Conservation (phyloP, 495 filamentous ascomycete species). For the Hyaloscypha bicolor region DNA sequence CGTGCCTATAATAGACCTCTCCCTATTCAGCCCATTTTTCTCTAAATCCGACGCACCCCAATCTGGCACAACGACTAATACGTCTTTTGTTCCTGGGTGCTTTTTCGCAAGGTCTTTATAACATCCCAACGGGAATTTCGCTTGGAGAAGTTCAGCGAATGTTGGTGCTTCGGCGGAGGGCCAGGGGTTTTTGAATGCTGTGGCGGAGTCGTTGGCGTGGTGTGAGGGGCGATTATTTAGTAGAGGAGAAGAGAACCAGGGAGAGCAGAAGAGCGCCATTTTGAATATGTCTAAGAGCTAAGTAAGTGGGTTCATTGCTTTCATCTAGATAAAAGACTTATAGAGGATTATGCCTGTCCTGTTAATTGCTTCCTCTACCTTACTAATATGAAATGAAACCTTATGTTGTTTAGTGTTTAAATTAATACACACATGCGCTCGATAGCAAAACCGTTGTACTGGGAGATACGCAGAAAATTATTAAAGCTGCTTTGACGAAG, state of each 20-base stretch:
- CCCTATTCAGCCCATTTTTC: background rate
- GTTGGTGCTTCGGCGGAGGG: conserved; percentile 45
- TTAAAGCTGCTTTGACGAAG: too few species aligned
- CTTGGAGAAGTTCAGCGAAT: conserved; percentile 29
- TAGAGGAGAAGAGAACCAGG: background rate
- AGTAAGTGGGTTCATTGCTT: background rate
- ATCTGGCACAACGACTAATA: conserved; percentile 23
- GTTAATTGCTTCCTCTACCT: too few species aligned
- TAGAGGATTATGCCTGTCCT: too few species aligned
- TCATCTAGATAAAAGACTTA: too few species aligned
- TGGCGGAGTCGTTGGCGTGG: conserved; percentile 27
- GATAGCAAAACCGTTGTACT: too few species aligned
- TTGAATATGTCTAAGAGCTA: conserved; percentile 1
- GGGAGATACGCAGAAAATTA: too few species aligned
- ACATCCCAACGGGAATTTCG: conserved; percentile 16
- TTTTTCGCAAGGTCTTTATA: conserved; percentile 13
- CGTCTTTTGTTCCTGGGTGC: conserved; percentile 15
- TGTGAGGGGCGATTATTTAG: conserved; percentile 13
- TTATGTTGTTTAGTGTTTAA: too few species aligned
- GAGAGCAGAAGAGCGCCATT: background rate
- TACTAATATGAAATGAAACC: too few species aligned
- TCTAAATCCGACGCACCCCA: conserved; percentile 16
- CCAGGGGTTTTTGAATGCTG: conserved; percentile 57
- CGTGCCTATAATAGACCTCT: conserved; percentile 35
- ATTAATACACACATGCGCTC: too few species aligned